Percentiles rank a stretch among this genome's conserved stretches.
These are phyloP conservation scores for Brassica rapa DNA, from an alignment of 345 rosid genomes.

Conservation along the genomic window DNA sequence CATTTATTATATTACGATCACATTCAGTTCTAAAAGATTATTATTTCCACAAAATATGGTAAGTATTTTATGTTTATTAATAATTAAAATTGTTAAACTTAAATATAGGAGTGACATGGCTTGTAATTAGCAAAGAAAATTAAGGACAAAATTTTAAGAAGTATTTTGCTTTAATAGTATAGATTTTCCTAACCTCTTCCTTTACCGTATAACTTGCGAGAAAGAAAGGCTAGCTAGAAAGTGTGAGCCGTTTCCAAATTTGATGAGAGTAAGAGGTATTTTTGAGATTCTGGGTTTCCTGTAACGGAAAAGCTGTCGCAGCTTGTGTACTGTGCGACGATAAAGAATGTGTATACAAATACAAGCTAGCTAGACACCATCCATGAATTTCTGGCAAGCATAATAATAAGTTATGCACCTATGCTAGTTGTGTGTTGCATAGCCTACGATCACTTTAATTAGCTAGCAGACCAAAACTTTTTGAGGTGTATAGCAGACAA, in stretches of 20 bases:
- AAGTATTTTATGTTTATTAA: too few species aligned
- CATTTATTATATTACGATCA: too few species aligned
- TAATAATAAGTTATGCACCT: neutral
- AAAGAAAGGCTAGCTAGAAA: slow-evolving; percentile 36
- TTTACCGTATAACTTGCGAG: slow-evolving; percentile 31
- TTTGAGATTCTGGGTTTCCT: slow-evolving; percentile 38
- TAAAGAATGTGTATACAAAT: slow-evolving; percentile 20
- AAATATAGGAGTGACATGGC: too few species aligned
- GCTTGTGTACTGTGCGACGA: slow-evolving; percentile 15
- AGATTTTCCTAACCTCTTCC: neutral
- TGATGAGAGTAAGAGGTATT: slow-evolving; percentile 3
- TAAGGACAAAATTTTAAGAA: too few species aligned
- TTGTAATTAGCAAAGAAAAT: too few species aligned
- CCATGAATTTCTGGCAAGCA: slow-evolving; percentile 10
- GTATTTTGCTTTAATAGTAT: too few species aligned
- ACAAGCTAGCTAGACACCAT: slow-evolving; percentile 26
- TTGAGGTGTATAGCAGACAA: slow-evolving; percentile 34
- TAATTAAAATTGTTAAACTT: too few species aligned
- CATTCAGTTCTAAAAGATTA: too few species aligned
- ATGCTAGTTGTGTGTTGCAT: slow-evolving; percentile 20
- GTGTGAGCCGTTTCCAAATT: slow-evolving; percentile 25
- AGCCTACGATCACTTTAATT: slow-evolving; percentile 24
- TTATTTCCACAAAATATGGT: too few species aligned
- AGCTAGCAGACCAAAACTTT: slow-evolving; percentile 39
- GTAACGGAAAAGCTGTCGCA: slow-evolving; percentile 40